Evolutionary conservation across 768 basidiomycete species (phyloP), one percentile per base, ranked within the genome.

Genomic region (Russula sp.): DNA sequence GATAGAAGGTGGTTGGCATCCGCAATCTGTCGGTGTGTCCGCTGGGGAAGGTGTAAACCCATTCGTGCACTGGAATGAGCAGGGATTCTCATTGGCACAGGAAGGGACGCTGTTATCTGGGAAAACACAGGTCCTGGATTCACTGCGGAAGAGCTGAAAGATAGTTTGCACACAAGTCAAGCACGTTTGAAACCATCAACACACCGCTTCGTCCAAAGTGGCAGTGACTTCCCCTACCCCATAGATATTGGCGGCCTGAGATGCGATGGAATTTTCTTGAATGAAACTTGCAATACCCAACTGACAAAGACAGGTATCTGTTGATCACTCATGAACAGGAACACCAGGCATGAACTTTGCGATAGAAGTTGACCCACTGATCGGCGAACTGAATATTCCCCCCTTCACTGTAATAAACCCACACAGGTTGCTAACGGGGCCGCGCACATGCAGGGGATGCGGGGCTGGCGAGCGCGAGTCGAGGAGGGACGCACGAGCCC

Each of bases 21-120:
- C 69, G 66, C 81, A 82, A 14, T 70, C 58, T 0, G 70, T 76
- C 9, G 79, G 77, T 20, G 71, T 56, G 7, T 47, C 38, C n/a
- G 66, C 25, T 2, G 78, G 76, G 50, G 35, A 63, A 7, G 63
- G 41, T 1, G 68, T 73, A 67, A 68, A 81, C 69, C 79, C 79
- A 63, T 79, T 70, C 41, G 68, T 75, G 73, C 81, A 82, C 1
- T 68, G 69, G 61, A 81, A 83, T 38, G 72, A 71, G 65, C 81
- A 82, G 3, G 78, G 76, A 57, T 72, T 71, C 3, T 70, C 69
- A 3, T 45, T 54, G 42, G 66, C 57, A 66, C 81, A 82, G 5
- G 63, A n/a, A 1, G 79, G 75, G 3, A 65, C 59, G 8, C 76
- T 72, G 63, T n/a, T n/a, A n/a, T n/a, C n/a, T n/a, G n/a, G n/a